A percentile compares a stretch with the other conserved stretches of the same genome.
phyloP scores from a whole-genome alignment of 2,329 filamentous ascomycete genomes.

The Colletotrichum tropicale region DNA sequence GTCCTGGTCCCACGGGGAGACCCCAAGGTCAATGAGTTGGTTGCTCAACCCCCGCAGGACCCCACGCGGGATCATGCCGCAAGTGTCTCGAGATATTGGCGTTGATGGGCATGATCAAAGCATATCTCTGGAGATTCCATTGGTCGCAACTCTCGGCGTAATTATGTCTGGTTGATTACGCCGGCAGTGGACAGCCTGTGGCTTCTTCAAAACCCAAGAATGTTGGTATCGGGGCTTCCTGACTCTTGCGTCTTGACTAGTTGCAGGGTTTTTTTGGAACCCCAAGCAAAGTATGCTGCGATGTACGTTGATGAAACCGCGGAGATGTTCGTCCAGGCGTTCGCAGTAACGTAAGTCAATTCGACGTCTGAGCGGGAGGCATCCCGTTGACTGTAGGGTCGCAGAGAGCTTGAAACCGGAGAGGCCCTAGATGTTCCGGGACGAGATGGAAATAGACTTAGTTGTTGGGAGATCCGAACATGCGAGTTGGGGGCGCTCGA shows the following conservation, averaged over 20 bases:
- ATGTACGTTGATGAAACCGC: not conserved
- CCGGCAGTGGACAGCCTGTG: not conserved
- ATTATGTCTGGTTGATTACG: not conserved
- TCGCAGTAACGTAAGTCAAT: not conserved
- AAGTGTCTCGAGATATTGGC: not conserved
- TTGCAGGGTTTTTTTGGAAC: not conserved
- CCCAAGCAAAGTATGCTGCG: not conserved
- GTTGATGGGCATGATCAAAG: slow-evolving; percentile 1
- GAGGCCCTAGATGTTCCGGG: slow-evolving; percentile 3
- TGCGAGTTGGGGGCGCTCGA: not conserved
- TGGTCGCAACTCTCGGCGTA: slow-evolving; percentile 1
- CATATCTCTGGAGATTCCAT: not conserved
- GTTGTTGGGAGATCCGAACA: not conserved
- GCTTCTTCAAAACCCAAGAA: not conserved
- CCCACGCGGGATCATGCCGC: slow-evolving; percentile 9
- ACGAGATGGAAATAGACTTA: not conserved
- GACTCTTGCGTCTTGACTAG: not conserved
- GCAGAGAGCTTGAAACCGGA: slow-evolving; percentile 6
- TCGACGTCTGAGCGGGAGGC: not conserved
- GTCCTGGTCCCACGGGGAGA: not conserved
- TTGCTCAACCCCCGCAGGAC: not conserved
- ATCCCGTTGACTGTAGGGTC: not conserved
- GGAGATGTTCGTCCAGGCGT: not conserved
- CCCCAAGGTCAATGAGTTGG: not conserved
- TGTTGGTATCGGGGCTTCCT: not conserved